Evolutionary conservation across 2,329 filamentous ascomycete genomes (phyloP), one percentile per base, ranked within the genome.

Genomic region (Ambrosiella xylebori): DNA sequence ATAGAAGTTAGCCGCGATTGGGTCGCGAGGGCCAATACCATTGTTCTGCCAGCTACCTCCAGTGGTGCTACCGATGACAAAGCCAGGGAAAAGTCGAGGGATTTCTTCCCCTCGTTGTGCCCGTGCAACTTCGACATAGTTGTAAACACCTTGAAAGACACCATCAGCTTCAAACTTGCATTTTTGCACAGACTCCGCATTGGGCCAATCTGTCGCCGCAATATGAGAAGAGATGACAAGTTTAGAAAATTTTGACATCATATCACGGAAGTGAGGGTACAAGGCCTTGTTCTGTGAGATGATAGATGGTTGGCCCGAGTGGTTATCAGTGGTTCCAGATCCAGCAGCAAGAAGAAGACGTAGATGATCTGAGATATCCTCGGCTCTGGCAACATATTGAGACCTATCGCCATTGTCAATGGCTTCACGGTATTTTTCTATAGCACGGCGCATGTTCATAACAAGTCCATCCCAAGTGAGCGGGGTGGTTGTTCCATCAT

Each of bases 221-320:
- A 98, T 96, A 68, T 98, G 93, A 12, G 93, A 97, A 2, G 93
- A 98, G 54, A 98, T 84, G 50, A 98, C 93, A 8, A 98, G 77
- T 69, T 98, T 98, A n/a, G 93, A 97, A 69, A 98, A 98, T 65
- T 95, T 90, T 50, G 93, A 97, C 93, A 98, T 98, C 84, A 97
- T 97, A 68, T 97, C 93, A 57, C 93, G 79, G 71, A 98, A 98
- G 70, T 97, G 90, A 27, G 93, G 93, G 67, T 97, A 97, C 13
- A 98, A 75, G 0, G 89, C 87, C 69, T 97, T 97, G 74, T 98
- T 98, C 4, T 88, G 94, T 6, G 90, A 96, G 61, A 98, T 98
- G 65, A 98, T 96, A n/a, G 93, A 97, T 3, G 93, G 93, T 64
- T 97, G 95, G 47, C 93, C 93, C 17, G 93, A 97, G 69, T 98